phyloP scores from a whole-genome alignment of 306 rosid genomes.

The Quercus variabilis region DNA sequence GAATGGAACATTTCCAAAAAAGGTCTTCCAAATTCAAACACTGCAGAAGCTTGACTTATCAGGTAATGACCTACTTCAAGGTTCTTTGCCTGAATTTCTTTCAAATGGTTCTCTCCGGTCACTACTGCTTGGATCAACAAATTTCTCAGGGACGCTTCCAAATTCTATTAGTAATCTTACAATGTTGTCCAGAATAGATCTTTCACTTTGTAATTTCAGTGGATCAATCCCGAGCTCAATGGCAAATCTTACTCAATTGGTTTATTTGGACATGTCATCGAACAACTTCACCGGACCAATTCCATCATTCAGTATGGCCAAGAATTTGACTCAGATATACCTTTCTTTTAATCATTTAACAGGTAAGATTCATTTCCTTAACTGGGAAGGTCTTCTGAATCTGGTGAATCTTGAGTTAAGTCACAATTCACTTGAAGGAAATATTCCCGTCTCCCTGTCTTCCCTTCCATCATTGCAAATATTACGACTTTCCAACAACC shows the following conservation, averaged over 20 bases:
- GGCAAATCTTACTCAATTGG: accelerated
- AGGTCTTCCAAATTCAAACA: background rate
- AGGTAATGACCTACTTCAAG: too few species aligned
- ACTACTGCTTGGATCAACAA: too few species aligned
- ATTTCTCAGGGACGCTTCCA: too few species aligned
- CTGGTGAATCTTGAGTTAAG: accelerated
- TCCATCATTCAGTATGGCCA: too few species aligned
- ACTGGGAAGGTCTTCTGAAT: accelerated
- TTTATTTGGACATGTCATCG: too few species aligned
- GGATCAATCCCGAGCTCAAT: too few species aligned
- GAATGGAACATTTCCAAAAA: background rate
- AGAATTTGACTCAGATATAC: accelerated
- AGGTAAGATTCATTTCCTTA: too few species aligned
- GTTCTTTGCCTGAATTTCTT: too few species aligned
- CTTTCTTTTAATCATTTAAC: accelerated
- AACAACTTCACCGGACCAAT: too few species aligned
- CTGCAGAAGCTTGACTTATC: background rate
- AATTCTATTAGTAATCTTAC: accelerated
- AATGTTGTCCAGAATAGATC: too few species aligned
- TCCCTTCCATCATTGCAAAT: background rate
- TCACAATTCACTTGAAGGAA: too few species aligned
- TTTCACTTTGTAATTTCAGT: accelerated
- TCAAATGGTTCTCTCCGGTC: too few species aligned
- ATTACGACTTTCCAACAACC: background rate
- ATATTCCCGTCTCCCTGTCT: background rate